These are phyloP conservation scores for Oenanthe sinensis DNA, from an alignment of 129 eudicot genomes.

Conservation along the genomic window DNA sequence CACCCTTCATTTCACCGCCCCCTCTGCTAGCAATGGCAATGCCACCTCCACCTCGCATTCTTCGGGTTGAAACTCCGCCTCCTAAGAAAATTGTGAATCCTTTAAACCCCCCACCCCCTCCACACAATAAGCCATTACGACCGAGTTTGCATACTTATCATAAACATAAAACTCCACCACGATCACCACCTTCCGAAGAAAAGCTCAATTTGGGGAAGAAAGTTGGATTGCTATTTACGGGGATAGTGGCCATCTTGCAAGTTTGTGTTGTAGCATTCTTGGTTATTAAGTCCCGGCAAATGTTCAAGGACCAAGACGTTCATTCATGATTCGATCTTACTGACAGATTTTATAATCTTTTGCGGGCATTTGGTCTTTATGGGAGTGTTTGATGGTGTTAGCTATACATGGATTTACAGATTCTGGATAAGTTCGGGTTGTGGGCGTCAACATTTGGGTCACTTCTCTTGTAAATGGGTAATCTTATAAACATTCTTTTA, in stretches of 20 bases:
- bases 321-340: not conserved
- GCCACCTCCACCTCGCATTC: not conserved
- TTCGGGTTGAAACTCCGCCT: not conserved
- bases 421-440: constrained; percentile 9
- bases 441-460: constrained; percentile 12
- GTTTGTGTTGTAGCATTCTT: constrained; percentile 22
- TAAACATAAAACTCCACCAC: not conserved
- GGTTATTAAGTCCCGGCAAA: constrained; percentile 22
- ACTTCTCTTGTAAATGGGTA: constrained; percentile 40
- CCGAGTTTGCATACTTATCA: not conserved
- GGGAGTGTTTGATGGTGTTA: constrained; percentile 5
- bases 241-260: constrained; percentile 22
- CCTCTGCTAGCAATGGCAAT: constrained; percentile 5
- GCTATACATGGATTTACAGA: constrained; percentile 1
- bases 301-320: constrained; percentile 13
- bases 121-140: not conserved
- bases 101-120: not conserved
- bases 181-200: not conserved
- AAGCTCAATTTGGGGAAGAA: constrained; percentile 26
- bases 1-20: constrained; percentile 11
- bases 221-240: constrained; percentile 27
- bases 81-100: not conserved
- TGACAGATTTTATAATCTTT: not conserved
- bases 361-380: not conserved
- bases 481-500: constrained; percentile 16